These are phyloP conservation scores for Myriosclerotinia curreyana DNA, from an alignment of 2,329 filamentous ascomycete species.

Conservation along the genomic window DNA sequence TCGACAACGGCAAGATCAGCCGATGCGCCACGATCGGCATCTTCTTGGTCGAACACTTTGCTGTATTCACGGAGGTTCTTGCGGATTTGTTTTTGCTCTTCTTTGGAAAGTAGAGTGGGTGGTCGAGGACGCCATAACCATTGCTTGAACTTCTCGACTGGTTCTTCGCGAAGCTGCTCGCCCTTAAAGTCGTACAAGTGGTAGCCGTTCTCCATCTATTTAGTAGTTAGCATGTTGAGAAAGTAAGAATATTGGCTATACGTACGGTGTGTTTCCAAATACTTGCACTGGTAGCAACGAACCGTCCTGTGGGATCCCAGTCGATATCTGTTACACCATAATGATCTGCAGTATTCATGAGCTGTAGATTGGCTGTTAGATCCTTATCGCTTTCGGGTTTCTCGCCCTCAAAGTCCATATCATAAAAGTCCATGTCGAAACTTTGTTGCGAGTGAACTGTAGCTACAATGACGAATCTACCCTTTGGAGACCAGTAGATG, in stretches of 20 bases:
- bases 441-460: constrained; percentile 90
- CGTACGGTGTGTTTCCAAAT: constrained; percentile 94
- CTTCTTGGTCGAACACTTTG: constrained; percentile 91
- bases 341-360: constrained; percentile 92
- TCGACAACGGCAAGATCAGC: constrained; percentile 94
- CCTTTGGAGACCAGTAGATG: constrained; percentile 98
- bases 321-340: constrained; percentile 97
- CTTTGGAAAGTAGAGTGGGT: constrained; percentile 84
- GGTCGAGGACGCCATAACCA: constrained; percentile 92
- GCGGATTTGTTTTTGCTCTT: constrained; percentile 96
- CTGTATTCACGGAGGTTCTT: constrained; percentile 98
- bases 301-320: constrained; percentile 96
- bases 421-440: constrained; percentile 96
- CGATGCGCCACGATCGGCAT: constrained; percentile 87
- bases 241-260: constrained; percentile 26
- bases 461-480: constrained; percentile 90
- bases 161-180: constrained; percentile 82
- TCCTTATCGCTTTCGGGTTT: constrained; percentile 92
- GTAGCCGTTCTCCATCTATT: constrained; percentile 97
- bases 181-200: constrained; percentile 97
- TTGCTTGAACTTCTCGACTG: constrained; percentile 96
- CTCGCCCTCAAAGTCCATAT: constrained; percentile 97
- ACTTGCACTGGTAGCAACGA: constrained; percentile 88
- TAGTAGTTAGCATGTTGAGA: constrained; percentile 31
- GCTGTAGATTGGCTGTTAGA: constrained; percentile 86